Base-by-base conservation (phyloP, 495 filamentous ascomycete genomes). In the Pseudomonodictys pantanalensis region DNA sequence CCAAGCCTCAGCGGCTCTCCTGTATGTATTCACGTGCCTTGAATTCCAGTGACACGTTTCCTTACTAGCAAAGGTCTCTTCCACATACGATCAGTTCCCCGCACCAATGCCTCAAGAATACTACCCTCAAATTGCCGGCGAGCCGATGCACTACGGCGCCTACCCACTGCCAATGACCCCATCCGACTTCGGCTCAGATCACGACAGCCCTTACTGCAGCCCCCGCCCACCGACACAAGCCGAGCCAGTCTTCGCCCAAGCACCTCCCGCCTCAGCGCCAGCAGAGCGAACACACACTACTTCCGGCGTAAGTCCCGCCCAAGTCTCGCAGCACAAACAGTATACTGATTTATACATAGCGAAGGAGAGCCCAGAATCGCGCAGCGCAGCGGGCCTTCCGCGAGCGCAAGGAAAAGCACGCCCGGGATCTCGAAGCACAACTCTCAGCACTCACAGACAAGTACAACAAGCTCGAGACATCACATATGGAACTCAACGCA, bases 391-490 rank as follows among this genome's bases (percentile, higher is more conserved):
- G 77, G 46, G 77, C 77, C 39, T 79, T 78, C 66, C 76, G 77
- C 50, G 76, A 79, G 43, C 75, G 77, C 52, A 78, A 79, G 62
- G 77, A 78, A 50, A 75, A 73, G 60, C 74, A 78, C 58, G 71
- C 75, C 30, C 71, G 75, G 41, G 72, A 76, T 39, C 70, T 78
- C 18, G 77, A 79, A 56, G 20, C 52, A 11, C 66, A 69, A 30
- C 63, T 67, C 35, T 25, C 51, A 11, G 56, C 52, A 18, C 52
- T 69, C 33, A 67, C 52, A 3, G 64, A 69, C 1, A 67, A 69
- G 56, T 69, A 67, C 54, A 56, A 57, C 29, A 58, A 58, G 30
- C 54, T 69, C 26, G 67, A 69, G 44, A 47, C 38, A 24, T 62
- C 55, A 45, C 64, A 69, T 44, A 52, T 29, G 5, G 64, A 69